Percentiles rank a stretch among this genome's conserved stretches.
Conservation (phyloP, 1,284 basidiomycete genomes). For the Rhodotorula sp. region DNA sequence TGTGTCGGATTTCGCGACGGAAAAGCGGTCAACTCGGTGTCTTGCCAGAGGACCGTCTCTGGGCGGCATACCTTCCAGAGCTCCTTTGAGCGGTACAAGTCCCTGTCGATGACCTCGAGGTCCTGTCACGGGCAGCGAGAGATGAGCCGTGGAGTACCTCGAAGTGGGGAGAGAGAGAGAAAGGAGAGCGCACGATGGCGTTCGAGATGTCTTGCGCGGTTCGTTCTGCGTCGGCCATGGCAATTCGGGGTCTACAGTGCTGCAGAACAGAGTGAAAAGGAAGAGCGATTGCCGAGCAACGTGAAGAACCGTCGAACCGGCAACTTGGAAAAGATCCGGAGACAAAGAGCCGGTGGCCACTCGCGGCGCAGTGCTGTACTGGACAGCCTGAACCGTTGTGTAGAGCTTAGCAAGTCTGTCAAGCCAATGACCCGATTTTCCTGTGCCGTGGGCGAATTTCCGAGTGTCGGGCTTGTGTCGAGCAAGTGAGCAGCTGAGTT, state of each 20-base stretch:
- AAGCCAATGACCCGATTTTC: too few species aligned
- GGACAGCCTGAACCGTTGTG: too few species aligned
- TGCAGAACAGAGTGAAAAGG: not conserved
- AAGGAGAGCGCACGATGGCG: slow-evolving; percentile 20
- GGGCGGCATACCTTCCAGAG: slow-evolving; percentile 56
- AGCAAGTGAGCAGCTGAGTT: not conserved
- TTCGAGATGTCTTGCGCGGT: slow-evolving; percentile 19
- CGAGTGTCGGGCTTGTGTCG: not conserved
- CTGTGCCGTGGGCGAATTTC: not conserved
- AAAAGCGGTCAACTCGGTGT: not conserved
- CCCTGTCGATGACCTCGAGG: slow-evolving; percentile 73
- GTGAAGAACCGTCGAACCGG: too few species aligned
- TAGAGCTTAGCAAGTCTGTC: too few species aligned
- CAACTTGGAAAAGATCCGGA: too few species aligned
- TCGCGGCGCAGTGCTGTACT: too few species aligned
- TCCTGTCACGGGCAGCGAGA: slow-evolving; percentile 17
- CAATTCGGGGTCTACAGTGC: not conserved
- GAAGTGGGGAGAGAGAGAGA: not conserved
- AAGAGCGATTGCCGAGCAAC: too few species aligned
- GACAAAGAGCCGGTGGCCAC: too few species aligned
- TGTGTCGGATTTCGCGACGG: not conserved
- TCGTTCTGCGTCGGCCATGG: not conserved
- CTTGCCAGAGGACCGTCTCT: too few species aligned
- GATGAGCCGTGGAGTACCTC: too few species aligned
- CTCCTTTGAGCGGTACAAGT: slow-evolving; percentile 66